Base-by-base conservation (phyloP, 2,329 filamentous ascomycete genomes). In the Rugonectria rugulosa region DNA sequence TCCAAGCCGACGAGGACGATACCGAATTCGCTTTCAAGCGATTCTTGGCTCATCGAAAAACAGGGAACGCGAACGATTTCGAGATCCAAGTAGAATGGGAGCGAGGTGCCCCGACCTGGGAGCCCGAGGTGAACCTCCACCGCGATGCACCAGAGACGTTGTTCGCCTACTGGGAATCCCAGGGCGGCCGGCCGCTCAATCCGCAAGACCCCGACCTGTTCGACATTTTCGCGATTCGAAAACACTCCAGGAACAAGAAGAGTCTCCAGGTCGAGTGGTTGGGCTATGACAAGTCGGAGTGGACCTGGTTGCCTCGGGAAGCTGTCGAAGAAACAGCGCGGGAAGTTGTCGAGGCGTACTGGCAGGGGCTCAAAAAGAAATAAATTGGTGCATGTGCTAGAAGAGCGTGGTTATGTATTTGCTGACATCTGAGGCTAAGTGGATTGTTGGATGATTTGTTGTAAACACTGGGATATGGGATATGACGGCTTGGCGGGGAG, bases 181-280 rank as follows among this genome's bases (percentile, higher is more conserved):
- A 64, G 45, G 66, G 63, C 1, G 73, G 72, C 0, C 71, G 73
- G 0, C 73, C 73, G 11, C 44, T 49, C 1, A 74, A 74, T 45
- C 71, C 72, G 1, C 6, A 46, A 8, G 61, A 73, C 29, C 57
- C 69, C 3, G 67, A 68, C 0, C 21, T 75, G 1, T 75, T 65
- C 54, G 68, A 70, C 26, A 69, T 74, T 5, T 70, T 70, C 43
- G 69, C 70, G 5, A 68, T 76, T 29, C 68, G 65, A 21, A 68
- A 68, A 26, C 73, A 75, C 50, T 67, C 62, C 10, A 61, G 58
- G 14, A 61, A 68, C 6, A 66, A 63, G 45, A 65, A 64, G 34
- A 61, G 62, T 17, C 56, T 75, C 24, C 55, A 67, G 8, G 72
- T 76, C 2, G 73, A 75, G 55, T 76, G 73, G 73, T 53, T 74